Base-by-base conservation (phyloP, 805 yeast species). In the Scheffersomyces spartinae region DNA sequence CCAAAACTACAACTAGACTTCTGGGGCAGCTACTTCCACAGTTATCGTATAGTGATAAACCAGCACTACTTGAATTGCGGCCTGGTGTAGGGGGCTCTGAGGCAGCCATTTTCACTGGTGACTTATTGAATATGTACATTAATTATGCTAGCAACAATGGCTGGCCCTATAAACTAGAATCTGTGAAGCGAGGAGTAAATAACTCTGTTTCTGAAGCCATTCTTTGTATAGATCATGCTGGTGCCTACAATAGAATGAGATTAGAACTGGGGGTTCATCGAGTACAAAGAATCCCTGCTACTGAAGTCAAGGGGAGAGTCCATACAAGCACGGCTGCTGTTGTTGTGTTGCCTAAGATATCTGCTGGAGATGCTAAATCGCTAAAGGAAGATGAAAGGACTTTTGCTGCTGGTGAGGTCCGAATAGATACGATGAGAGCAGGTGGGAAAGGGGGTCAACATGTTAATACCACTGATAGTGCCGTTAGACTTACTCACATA, bases 381-480 rank as follows among this genome's bases (percentile, higher is more conserved):
- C 52, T 61, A 18, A 47, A 49, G 12, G 59, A 53, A 7, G 71
- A 69, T 28, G 88, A 80, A 40, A 56, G 88, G 21, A 69, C 70
- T 29, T 84, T 91, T 49, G 73, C 72, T 11, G 82, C 86, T 0
- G 94, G 81, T 3, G 98, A 91, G 41, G 74, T 91, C 13, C 66
- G 95, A 29, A 74, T 91, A 4, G 98, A 91, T 47, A 85, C 91
- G n/a, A 91, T 88, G 95, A 65, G 98, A 38, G 83, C 97, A 1
- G 74, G 94, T 29, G 98, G 98, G 3, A 79, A 91, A 35, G 98
- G 98, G 29, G 98, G 98, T 0, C 98, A 88, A 56, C 97, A 88
- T 45, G 98, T 88, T 18, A 88, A 88, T 46, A 88, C 95, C 9
- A 91, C 97, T 0, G 97, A 88, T 45, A 84, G 95, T 1, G 98